Evolutionary conservation across 202 grass and related monocot genomes (phyloP).

Genomic region (Carex sylvatica): DNA sequence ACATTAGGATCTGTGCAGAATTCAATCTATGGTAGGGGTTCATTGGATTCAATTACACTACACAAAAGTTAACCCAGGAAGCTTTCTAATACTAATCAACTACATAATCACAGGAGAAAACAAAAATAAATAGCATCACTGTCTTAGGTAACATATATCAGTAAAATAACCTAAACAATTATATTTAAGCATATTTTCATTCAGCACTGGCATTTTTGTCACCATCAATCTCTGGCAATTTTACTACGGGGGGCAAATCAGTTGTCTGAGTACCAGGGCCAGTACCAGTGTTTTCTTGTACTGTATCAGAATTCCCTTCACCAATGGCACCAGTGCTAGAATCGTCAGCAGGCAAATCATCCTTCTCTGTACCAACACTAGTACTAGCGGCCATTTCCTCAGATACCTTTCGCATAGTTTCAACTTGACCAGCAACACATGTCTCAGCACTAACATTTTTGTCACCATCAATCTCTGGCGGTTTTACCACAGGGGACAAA

Average conservation of each 20-base stretch:
- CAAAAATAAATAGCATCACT: neutral
- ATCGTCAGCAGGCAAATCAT: neutral
- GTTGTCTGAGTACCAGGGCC: neutral
- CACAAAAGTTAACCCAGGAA: neutral
- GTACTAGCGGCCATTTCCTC: neutral
- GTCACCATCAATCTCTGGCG: neutral
- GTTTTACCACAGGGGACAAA: neutral
- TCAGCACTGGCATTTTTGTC: neutral
- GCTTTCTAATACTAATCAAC: neutral
- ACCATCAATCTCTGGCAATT: neutral
- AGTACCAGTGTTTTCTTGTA: neutral
- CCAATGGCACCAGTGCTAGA: neutral
- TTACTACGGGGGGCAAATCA: neutral
- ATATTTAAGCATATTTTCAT: constrained; percentile 12
- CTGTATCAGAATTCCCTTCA: neutral
- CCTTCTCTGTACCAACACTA: neutral
- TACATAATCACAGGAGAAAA: neutral
- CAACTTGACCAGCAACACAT: neutral
- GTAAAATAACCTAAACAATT: neutral
- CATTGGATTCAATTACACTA: neutral
- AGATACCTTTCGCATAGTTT: neutral
- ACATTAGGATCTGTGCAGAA: neutral
- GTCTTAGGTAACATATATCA: neutral
- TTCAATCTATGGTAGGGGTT: neutral
- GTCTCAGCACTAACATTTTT: neutral